These are phyloP conservation scores for Cynara cardunculus DNA, from an alignment of 129 eudicot species.

Conservation along the genomic window DNA sequence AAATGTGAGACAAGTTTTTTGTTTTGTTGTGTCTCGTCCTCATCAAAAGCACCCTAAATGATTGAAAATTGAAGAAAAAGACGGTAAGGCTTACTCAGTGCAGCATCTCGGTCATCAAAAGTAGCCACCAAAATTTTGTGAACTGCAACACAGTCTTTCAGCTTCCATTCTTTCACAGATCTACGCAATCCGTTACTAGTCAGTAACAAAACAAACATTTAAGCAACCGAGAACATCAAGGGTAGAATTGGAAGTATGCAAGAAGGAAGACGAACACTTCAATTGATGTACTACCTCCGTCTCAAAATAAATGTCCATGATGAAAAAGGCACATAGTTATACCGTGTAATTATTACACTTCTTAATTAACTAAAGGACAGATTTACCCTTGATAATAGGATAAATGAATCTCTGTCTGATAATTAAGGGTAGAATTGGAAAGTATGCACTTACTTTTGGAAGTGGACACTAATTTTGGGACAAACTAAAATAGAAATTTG, in stretches of 20 bases:
- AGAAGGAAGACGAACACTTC: background rate
- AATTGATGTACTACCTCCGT: background rate
- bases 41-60: background rate
- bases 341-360: background rate
- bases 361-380: background rate
- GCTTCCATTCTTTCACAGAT: slow-evolving; percentile 49
- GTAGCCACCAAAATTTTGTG: slow-evolving; percentile 57
- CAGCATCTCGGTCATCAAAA: slow-evolving; percentile 66
- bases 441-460: background rate
- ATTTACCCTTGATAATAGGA: background rate
- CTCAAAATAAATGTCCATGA: background rate
- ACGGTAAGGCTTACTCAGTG: slow-evolving; percentile 53
- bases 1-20: too few relatives aligned
- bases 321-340: background rate
- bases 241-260: background rate
- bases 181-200: slow-evolving; percentile 54
- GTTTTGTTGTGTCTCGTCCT: background rate
- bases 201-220: background rate
- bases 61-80: background rate
- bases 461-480: too few relatives aligned
- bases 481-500: too few relatives aligned
- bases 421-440: background rate
- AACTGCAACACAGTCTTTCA: slow-evolving; percentile 73
- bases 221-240: background rate
- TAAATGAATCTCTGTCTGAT: background rate